phyloP scores from a whole-genome alignment of 1,139 yeast species.

The Yamadazyma taylorii region DNA sequence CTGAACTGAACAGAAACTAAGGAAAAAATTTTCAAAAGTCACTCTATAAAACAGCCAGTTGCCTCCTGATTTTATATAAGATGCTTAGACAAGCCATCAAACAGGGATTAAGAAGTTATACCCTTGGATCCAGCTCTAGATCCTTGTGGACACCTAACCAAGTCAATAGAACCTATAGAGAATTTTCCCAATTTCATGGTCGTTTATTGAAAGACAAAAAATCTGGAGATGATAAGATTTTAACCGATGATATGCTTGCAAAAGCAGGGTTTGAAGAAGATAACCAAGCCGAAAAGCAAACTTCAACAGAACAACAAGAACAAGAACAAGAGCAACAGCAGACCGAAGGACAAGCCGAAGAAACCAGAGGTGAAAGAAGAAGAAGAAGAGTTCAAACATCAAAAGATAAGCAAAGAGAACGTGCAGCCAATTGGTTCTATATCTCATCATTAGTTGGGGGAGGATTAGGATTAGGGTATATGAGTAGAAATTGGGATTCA shows the following conservation, averaged over 20 bases:
- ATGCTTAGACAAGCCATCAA: slow-evolving; percentile 1
- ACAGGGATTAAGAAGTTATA: not conserved
- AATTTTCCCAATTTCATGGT: not conserved
- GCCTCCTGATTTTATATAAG: not conserved
- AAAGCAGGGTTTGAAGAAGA: slow-evolving; percentile 75
- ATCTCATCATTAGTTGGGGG: slow-evolving; percentile 59
- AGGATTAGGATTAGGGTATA: slow-evolving; percentile 66
- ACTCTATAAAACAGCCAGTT: not conserved
- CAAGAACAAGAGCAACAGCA: slow-evolving; percentile 11
- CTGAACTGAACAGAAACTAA: no score
- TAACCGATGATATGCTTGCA: slow-evolving; percentile 79
- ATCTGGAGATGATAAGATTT: slow-evolving; percentile 30
- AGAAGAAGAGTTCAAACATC: slow-evolving; percentile 64
- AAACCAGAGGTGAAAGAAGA: slow-evolving; percentile 30
- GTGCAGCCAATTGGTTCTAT: slow-evolving; percentile 69
- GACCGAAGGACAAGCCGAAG: slow-evolving; percentile 15
- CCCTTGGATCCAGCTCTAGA: not conserved
- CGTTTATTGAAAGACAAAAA: slow-evolving; percentile 5
- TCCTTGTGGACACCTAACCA: not conserved
- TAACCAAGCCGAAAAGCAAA: slow-evolving; percentile 1
- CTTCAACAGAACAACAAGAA: slow-evolving; percentile 7
- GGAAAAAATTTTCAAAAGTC: no score
- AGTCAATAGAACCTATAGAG: not conserved
- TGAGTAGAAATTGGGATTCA: slow-evolving; percentile 86
- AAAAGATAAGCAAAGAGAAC: slow-evolving; percentile 55